Conservation (phyloP, 2,329 filamentous ascomycete species). For the Colletotrichum abscissum region DNA sequence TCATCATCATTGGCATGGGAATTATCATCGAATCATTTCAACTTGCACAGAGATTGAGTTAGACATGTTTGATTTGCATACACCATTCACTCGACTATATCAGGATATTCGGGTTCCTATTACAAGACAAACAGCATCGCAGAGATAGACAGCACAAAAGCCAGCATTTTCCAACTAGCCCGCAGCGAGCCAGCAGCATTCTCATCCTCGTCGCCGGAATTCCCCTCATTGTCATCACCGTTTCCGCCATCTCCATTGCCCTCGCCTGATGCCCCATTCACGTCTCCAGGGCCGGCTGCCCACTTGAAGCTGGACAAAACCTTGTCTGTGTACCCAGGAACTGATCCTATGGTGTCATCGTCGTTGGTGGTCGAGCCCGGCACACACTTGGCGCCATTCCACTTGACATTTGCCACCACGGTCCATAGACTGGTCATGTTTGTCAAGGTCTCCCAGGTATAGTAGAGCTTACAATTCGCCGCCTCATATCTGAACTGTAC, state of each 20-base stretch:
- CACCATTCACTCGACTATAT: too few species aligned
- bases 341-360: slow-evolving; percentile 21
- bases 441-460: slow-evolving; percentile 63
- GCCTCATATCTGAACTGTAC: slow-evolving; percentile 71
- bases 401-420: slow-evolving; percentile 47
- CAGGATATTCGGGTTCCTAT: too few species aligned
- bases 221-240: neutral
- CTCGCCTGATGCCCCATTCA: neutral
- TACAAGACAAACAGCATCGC: too few species aligned
- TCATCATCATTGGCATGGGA: too few species aligned
- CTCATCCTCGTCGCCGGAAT: neutral
- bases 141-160: too few species aligned
- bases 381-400: slow-evolving; percentile 32
- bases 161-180: neutral
- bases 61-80: too few species aligned
- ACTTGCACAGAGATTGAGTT: too few species aligned
- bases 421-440: slow-evolving; percentile 66
- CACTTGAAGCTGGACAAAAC: slow-evolving; percentile 28
- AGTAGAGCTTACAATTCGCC: slow-evolving; percentile 71
- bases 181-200: slow-evolving; percentile 16
- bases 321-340: slow-evolving; percentile 15
- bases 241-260: neutral
- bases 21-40: too few species aligned
- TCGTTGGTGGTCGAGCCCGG: slow-evolving; percentile 32
- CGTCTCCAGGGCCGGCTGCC: slow-evolving; percentile 27